These are phyloP conservation scores for Paulownia fortunei DNA, from an alignment of 257 asterid species.

Conservation along the genomic window DNA sequence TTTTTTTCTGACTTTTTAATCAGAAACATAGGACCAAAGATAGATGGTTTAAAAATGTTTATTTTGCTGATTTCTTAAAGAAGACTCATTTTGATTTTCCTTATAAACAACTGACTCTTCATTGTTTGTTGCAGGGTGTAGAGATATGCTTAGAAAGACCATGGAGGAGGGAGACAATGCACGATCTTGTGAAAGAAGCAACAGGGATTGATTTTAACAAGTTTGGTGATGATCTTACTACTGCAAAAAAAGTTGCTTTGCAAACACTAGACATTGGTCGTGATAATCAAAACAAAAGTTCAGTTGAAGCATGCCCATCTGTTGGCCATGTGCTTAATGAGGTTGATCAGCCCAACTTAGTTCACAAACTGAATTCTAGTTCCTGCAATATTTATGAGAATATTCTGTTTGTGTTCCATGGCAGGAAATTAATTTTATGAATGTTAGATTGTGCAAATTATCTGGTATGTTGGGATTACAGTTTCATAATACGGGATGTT, in stretches of 20 bases:
- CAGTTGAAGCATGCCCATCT: constrained; percentile 78
- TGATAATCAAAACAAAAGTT: constrained; percentile 47
- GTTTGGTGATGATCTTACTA: constrained; percentile 64
- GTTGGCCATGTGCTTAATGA: constrained; percentile 87
- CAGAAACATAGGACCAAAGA: neutral
- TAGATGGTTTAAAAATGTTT: neutral
- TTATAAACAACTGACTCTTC: neutral
- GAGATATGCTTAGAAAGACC: constrained; percentile 93
- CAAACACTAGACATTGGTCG: constrained; percentile 44
- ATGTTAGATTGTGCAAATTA: constrained; percentile 5
- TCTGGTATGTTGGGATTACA: neutral
- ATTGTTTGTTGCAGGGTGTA: constrained; percentile 57
- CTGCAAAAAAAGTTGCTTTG: constrained; percentile 68
- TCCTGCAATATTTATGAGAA: neutral
- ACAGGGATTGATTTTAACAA: constrained; percentile 73
- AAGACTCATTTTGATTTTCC: neutral
- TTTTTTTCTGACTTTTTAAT: neutral
- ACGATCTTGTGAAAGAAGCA: constrained; percentile 90
- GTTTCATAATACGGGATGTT: neutral
- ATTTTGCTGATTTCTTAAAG: constrained; percentile 1
- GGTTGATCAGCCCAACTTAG: constrained; percentile 49
- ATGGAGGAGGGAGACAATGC: constrained; percentile 99
- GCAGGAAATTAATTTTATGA: constrained; percentile 3
- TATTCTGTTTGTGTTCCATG: neutral
- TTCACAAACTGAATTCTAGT: constrained; percentile 7